Conservation (phyloP, 441 rosid genomes). For the Erysimum cheiri region DNA sequence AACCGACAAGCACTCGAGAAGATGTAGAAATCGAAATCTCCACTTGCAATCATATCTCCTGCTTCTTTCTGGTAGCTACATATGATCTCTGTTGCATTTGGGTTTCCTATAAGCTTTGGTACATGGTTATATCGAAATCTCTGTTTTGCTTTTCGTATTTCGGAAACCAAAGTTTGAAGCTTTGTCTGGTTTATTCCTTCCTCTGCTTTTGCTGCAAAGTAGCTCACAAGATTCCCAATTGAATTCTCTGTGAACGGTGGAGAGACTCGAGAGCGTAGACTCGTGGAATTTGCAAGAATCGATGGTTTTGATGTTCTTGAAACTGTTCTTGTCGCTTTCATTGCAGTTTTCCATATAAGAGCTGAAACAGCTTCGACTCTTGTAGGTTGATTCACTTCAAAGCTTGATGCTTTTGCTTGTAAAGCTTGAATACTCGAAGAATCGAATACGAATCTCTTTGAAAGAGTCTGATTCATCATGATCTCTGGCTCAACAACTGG, state of each 20-base stretch:
- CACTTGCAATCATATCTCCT: conserved; percentile 34
- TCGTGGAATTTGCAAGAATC: conserved; percentile 30
- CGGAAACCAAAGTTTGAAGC: conserved; percentile 34
- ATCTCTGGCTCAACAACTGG: conserved; percentile 36
- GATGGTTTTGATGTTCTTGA: conserved; percentile 38
- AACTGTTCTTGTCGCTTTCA: conserved; percentile 44
- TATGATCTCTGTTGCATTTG: conserved; percentile 5
- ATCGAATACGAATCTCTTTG: conserved; percentile 42
- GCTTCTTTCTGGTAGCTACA: conserved; percentile 39
- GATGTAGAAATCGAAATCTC: conserved; percentile 38
- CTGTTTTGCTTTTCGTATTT: conserved; percentile 37
- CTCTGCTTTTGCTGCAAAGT: conserved; percentile 42
- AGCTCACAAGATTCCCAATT: conserved; percentile 42
- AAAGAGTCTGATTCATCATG: conserved; percentile 26
- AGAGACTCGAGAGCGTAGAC: conserved; percentile 31
- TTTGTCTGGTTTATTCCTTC: conserved; percentile 35
- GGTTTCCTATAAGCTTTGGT: conserved; percentile 29
- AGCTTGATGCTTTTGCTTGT: conserved; percentile 39
- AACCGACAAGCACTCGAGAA: conserved; percentile 49
- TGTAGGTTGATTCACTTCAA: conserved; percentile 45
- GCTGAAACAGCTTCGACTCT: conserved; percentile 52
- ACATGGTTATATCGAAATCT: conserved; percentile 30
- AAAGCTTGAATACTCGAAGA: conserved; percentile 38
- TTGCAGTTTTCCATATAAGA: conserved; percentile 43
- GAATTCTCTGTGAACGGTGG: conserved; percentile 40